Conservation (phyloP, 176 grass and related monocot genomes). For the Tillandsia leiboldiana region DNA sequence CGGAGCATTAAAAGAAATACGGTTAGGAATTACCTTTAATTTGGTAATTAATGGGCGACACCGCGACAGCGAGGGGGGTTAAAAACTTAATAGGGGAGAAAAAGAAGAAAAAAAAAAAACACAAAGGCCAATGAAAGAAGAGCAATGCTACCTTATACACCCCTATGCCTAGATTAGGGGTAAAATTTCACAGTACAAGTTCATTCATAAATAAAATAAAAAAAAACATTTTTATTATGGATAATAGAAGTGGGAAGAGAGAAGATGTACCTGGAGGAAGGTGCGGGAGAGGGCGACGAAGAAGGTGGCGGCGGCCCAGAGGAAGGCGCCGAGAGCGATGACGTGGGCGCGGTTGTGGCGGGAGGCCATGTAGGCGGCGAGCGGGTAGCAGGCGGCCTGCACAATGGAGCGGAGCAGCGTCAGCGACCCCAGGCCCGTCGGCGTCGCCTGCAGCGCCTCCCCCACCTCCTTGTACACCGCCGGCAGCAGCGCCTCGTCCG, state of each 20-base stretch:
- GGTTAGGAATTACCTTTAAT: no score
- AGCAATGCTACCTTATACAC: no score
- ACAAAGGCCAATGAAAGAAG: neutral
- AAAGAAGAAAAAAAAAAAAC: neutral
- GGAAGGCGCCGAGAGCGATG: slow-evolving; percentile 59
- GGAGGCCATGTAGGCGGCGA: slow-evolving; percentile 65
- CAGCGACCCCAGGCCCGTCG: slow-evolving; percentile 55
- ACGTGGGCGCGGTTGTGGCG: slow-evolving; percentile 75
- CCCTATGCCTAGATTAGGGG: no score
- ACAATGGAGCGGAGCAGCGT: slow-evolving; percentile 77
- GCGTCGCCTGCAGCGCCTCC: slow-evolving; percentile 52
- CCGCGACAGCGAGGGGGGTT: neutral
- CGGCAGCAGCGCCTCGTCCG: slow-evolving; percentile 84
- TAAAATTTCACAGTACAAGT: no score
- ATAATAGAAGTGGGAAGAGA: neutral
- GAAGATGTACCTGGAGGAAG: slow-evolving; percentile 40
- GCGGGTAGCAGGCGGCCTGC: slow-evolving; percentile 70
- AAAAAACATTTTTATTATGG: no score
- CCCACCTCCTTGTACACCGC: slow-evolving; percentile 81
- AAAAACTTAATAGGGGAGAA: neutral
- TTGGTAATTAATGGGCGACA: no score
- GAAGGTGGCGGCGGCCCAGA: slow-evolving; percentile 90
- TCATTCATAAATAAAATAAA: no score
- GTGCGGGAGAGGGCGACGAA: slow-evolving; percentile 65
- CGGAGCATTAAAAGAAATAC: no score